Base-by-base conservation (phyloP, 352 stramenopile genomes). In the Thraustochytrium striatum region DNA sequence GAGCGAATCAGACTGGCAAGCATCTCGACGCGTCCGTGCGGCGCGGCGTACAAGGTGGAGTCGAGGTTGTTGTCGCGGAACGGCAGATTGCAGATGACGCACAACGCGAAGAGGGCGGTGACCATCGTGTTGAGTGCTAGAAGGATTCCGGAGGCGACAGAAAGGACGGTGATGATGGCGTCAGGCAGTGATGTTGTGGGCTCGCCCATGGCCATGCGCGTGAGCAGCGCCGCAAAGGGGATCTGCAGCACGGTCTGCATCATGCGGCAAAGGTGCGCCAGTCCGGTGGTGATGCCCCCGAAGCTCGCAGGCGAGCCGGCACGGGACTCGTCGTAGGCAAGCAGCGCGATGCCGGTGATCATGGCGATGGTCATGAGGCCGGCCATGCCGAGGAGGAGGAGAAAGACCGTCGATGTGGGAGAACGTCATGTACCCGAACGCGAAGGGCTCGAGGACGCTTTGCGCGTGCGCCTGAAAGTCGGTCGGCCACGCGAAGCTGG, bases 21-120 rank as follows among this genome's bases (percentile, higher is more conserved):
- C 50, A 47, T 72, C 39, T 79, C 69, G 13, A 79, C 32, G 11
- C 69, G 69, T 3, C 69, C 69, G 30, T 79, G 69, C 0, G 69
- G 38, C 57, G 53, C 53, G n/a, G 69, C 69, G 21, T 65, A 73
- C 11, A 79, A 52, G 28, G 57, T 69, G 38, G 39, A 53, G 32
- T 79, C 53, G 38, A 30, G 47, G 30, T 52, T 52, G 19, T 79
- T 79, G 36, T 36, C 7, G 7, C 35, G 44, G 35, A 65, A 69
- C 11, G 69, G 69, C 28, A 62, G 57, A 0, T 79, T 47, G 21
- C 72, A 8, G 57, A 79, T 72, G 30, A 79, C 69, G 28, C 57
- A 62, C 0, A 79, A 52, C 19, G 69, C 50, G 47, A 65, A 79
- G n/a, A 69, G 16, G 2, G 47, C 41, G n/a, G 69, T 69, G 21